Percentiles rank a stretch among this genome's conserved stretches.
Evolutionary conservation across 257 asterid genomes (phyloP).

Genomic region (Plectranthus barbatus): DNA sequence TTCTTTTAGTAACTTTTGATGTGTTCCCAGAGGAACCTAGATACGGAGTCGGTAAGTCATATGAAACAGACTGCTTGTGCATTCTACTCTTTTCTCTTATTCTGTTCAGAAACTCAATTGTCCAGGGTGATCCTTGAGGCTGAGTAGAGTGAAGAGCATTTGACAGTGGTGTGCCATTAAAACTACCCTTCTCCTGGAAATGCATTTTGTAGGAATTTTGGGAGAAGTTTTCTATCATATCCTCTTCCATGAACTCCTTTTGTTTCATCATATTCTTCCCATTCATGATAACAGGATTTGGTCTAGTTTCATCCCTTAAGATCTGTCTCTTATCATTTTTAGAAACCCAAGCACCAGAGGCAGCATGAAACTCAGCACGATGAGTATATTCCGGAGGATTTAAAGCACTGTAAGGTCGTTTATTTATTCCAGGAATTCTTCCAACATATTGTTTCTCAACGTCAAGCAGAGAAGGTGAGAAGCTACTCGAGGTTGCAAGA

Average conservation of each 20-base stretch:
- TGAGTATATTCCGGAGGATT: conserved; percentile 27
- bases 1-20: conserved; percentile 50
- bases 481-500: conserved; percentile 21
- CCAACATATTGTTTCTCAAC: conserved; percentile 36
- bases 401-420: conserved; percentile 32
- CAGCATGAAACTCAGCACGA: conserved; percentile 36
- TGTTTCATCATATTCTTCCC: conserved; percentile 19
- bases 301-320: conserved; percentile 23
- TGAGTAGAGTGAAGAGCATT: conserved; percentile 60
- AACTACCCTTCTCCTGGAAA: conserved; percentile 29
- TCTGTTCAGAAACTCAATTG: conserved; percentile 78
- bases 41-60: conserved; percentile 45
- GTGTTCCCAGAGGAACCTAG: conserved; percentile 31
- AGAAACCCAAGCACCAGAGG: conserved; percentile 37
- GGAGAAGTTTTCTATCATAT: conserved; percentile 20
- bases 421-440: conserved; percentile 27
- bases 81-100: conserved; percentile 79
- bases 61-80: conserved; percentile 50
- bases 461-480: conserved; percentile 33
- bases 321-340: conserved; percentile 24
- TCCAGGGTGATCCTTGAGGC: conserved; percentile 79
- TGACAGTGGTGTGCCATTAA: conserved; percentile 56
- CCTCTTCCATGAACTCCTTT: conserved; percentile 29
- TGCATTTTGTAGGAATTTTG: conserved; percentile 20
- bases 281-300: conserved; percentile 26